phyloP scores from a whole-genome alignment of 2,329 filamentous ascomycete species.

The Aspergillus carbonarius region DNA sequence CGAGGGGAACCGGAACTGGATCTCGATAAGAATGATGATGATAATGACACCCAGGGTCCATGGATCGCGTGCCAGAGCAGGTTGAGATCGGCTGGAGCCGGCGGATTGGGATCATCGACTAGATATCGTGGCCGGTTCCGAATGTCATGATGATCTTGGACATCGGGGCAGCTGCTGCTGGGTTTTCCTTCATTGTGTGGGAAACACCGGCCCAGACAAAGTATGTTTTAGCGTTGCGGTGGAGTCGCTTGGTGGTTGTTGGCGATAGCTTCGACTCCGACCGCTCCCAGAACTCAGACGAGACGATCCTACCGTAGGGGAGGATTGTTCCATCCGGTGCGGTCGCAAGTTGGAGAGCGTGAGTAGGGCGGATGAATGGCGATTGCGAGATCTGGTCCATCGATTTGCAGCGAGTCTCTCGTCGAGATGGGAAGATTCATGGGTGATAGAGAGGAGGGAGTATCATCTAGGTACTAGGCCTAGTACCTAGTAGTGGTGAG shows the following conservation, averaged over 20 bases:
- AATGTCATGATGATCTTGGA: not conserved
- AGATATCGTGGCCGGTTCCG: not conserved
- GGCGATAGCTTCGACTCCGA: not conserved
- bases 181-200: not conserved
- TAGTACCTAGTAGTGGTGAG: no score
- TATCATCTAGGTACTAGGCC: no score
- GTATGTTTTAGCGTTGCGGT: slow-evolving; percentile 1
- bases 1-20: not conserved
- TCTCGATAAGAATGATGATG: not conserved
- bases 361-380: no score
- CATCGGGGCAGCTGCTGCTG: not conserved
- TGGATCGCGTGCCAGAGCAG: not conserved
- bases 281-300: not conserved
- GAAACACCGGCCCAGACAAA: not conserved
- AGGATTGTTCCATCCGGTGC: no score
- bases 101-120: not conserved
- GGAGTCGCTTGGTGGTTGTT: not conserved
- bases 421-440: no score
- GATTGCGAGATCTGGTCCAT: no score
- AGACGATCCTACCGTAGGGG: no score
- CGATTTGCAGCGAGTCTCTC: no score
- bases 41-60: not conserved
- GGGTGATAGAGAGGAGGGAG: no score
- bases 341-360: no score
- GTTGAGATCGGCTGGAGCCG: not conserved